Base-by-base conservation (phyloP, 768 basidiomycete genomes). In the Serendipita sp. region DNA sequence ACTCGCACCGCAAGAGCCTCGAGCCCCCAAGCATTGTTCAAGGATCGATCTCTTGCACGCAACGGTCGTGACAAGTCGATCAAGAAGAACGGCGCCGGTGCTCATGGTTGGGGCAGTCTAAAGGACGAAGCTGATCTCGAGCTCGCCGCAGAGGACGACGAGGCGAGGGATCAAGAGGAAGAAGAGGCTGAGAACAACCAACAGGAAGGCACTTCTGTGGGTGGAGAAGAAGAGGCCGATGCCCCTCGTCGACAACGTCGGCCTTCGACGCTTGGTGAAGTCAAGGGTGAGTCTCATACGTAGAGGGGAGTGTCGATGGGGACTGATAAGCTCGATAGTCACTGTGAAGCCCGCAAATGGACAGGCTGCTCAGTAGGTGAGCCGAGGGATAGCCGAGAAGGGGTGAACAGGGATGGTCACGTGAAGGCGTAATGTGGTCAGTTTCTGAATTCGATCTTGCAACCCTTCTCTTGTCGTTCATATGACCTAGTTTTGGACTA, bases 101-200 rank as follows among this genome's bases (percentile, higher is more conserved):
- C 80, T 5, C 84, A 92, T 76, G 91, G 89, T 76, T 95, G 91
- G 91, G 91, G 91, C 66, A 81, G 79, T 64, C 73, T 88, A 67
- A 75, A 74, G 2, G 78, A 88, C 69, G 87, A 91, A 75, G 75
- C 73, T 45, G 78, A 81, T 66, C 78, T 81, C 68, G 88, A 87
- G 74, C 71, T 73, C 30, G 80, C 78, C 44, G 86, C 83, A 0
- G 64, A 79, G 47, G 76, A 76, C 23, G 89, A 89, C 74, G 83
- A 83, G 71, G 75, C 76, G 52, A 70, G 72, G n/a, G 79, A 80
- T 16, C 69, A 75, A 30, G 68, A 73, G 64, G 67, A 68, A 66
- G 65, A 68, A 64, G 36, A 47, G 45, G 65, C 68, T 67, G 38
- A 54, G 64, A 47, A 64, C 13, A 41, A 41, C 38, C 48, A 51